A percentile compares a stretch with the other conserved stretches of the same genome.
Conservation (phyloP, 202 grass and related monocot genomes). For the Carex sylvatica region DNA sequence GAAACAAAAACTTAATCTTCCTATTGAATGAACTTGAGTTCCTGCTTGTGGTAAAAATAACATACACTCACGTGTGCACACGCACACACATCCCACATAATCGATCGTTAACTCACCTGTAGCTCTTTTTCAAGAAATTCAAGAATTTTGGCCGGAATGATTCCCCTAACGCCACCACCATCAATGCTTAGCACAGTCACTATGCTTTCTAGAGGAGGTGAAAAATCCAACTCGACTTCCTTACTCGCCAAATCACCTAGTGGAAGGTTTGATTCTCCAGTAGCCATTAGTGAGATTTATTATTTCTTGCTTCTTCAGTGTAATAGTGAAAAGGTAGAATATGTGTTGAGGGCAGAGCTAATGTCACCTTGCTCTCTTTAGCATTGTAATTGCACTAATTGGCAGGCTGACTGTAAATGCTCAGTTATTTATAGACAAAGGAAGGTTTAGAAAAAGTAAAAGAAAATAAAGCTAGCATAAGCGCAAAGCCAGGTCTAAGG, state of each 20-base stretch:
- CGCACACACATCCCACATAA: background rate
- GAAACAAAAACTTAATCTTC: background rate
- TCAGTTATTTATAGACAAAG: background rate
- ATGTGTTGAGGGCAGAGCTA: background rate
- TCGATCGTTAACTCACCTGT: constrained; percentile 5
- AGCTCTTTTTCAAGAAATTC: constrained; percentile 45
- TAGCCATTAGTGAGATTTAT: background rate
- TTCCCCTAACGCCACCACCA: constrained; percentile 52
- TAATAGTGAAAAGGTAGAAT: background rate
- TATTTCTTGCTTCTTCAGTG: background rate
- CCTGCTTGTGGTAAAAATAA: background rate
- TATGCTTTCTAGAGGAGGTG: constrained; percentile 27
- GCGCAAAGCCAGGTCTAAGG: background rate
- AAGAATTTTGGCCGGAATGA: constrained; percentile 47
- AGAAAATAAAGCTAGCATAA: too few relatives aligned
- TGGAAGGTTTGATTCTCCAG: background rate
- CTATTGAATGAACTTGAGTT: background rate
- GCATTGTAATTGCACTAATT: background rate
- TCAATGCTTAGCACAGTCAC: constrained; percentile 48
- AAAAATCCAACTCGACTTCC: background rate
- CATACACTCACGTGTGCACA: too few relatives aligned
- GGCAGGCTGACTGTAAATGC: background rate
- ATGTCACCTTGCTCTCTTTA: background rate
- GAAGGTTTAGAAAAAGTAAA: too few relatives aligned
- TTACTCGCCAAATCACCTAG: background rate